These are phyloP conservation scores for Tolypocladium pustulatum DNA, from an alignment of 2,329 filamentous ascomycete genomes.

Conservation along the genomic window DNA sequence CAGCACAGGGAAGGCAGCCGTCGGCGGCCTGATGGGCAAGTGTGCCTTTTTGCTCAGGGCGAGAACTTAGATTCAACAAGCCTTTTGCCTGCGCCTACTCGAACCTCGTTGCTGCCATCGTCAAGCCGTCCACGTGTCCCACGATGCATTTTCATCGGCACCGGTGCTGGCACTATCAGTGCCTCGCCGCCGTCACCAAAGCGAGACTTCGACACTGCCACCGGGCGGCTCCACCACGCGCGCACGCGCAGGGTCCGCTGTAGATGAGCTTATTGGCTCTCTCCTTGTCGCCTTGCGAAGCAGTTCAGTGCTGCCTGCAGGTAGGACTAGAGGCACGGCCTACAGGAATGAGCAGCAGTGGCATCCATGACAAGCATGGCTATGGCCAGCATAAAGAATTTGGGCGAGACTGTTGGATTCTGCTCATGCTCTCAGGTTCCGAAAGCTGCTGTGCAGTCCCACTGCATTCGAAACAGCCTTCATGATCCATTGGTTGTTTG, in stretches of 20 bases:
- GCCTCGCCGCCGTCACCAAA: not conserved
- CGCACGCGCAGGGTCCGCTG: not conserved
- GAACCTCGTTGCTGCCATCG: not conserved
- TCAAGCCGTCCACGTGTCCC: not conserved
- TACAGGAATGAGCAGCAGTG: not conserved
- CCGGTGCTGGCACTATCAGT: not conserved
- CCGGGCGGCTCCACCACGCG: not conserved
- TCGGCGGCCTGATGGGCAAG: not conserved
- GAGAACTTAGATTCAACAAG: not conserved
- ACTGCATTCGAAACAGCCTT: no score
- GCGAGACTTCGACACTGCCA: not conserved
- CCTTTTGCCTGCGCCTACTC: not conserved
- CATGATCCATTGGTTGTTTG: no score
- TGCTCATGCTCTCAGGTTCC: no score
- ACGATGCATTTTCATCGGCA: not conserved
- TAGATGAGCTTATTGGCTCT: not conserved
- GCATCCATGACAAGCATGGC: not conserved
- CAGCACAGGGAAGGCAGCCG: not conserved
- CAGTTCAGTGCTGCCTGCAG: not conserved
- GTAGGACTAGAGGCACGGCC: not conserved
- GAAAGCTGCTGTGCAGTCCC: no score
- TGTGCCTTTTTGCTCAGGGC: not conserved
- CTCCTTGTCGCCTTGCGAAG: not conserved
- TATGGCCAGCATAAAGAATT: not conserved
- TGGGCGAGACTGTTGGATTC: not conserved